Conservation (phyloP, 345 rosid genomes). For the Eutrema heterophyllum region DNA sequence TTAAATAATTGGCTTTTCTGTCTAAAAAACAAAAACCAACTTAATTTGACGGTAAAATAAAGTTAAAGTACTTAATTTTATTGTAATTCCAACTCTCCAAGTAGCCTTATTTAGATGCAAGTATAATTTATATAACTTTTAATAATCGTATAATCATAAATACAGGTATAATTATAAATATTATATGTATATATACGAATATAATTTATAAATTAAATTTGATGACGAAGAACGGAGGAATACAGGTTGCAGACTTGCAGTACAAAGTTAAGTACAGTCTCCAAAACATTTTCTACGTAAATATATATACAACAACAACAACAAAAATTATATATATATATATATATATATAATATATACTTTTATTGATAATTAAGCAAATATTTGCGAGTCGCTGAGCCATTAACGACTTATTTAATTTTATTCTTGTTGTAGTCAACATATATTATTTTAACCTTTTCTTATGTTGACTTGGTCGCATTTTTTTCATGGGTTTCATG, state of each 20-base stretch:
- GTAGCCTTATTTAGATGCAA: not conserved
- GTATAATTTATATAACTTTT: too few relatives aligned
- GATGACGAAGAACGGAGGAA: not conserved
- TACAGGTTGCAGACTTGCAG: not conserved
- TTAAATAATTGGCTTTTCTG: conserved; percentile 1
- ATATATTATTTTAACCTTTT: not conserved
- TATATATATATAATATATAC: not conserved
- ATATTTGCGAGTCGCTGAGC: not conserved
- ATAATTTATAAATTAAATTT: not conserved
- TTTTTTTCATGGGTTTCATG: conserved; percentile 14
- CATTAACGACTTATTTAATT: not conserved
- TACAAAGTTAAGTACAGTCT: not conserved
- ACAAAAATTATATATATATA: too few relatives aligned
- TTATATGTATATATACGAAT: not conserved
- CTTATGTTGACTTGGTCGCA: conserved; percentile 4
- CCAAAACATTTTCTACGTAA: not conserved
- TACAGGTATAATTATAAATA: not conserved
- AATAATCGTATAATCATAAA: not conserved
- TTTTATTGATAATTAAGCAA: not conserved
- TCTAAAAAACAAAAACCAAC: not conserved
- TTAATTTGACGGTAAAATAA: not conserved
- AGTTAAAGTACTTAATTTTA: not conserved
- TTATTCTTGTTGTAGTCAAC: not conserved
- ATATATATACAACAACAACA: too few relatives aligned
- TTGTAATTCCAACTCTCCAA: not conserved